These are phyloP conservation scores for Pigoraptor vietnamica DNA, from an alignment of 78 protist species.

Conservation along the genomic window DNA sequence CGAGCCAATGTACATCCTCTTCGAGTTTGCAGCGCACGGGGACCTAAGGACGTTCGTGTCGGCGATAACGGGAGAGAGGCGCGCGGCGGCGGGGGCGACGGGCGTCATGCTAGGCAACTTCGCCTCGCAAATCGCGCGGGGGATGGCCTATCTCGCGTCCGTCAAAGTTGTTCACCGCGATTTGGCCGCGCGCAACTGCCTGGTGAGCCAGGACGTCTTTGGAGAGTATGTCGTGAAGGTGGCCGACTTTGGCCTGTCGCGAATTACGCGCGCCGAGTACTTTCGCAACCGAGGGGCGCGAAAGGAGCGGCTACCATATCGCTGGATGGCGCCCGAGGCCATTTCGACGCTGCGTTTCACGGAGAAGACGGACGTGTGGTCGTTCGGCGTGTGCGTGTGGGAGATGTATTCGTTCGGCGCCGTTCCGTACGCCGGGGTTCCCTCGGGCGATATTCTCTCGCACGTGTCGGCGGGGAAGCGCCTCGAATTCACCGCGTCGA, in stretches of 20 bases:
- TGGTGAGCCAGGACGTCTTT: neutral
- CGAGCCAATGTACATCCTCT: neutral
- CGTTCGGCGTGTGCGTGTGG: constrained; percentile 3
- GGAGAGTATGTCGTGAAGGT: neutral
- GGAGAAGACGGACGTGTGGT: constrained; percentile 5
- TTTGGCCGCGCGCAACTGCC: constrained; percentile 8
- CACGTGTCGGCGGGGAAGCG: neutral
- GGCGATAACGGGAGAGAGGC: neutral
- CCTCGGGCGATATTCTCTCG: neutral
- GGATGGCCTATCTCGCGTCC: constrained; percentile 1
- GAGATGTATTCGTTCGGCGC: neutral
- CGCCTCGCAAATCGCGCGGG: neutral
- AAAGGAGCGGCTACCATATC: neutral
- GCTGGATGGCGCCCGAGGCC: constrained; percentile 4
- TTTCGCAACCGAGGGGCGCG: neutral
- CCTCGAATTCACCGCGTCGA: neutral
- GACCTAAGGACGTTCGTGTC: neutral
- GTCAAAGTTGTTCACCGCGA: neutral
- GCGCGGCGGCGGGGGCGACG: neutral
- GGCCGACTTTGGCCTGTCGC: neutral
- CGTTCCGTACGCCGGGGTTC: neutral
- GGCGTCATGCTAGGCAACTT: neutral
- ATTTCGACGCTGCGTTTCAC: neutral
- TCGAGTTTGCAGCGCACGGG: neutral
- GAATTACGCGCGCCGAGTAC: neutral